A percentile compares a stretch with the other conserved stretches of the same genome.
Evolutionary conservation across 176 grass and related monocot genomes (phyloP).

Genomic region (Elymus sibiricus): DNA sequence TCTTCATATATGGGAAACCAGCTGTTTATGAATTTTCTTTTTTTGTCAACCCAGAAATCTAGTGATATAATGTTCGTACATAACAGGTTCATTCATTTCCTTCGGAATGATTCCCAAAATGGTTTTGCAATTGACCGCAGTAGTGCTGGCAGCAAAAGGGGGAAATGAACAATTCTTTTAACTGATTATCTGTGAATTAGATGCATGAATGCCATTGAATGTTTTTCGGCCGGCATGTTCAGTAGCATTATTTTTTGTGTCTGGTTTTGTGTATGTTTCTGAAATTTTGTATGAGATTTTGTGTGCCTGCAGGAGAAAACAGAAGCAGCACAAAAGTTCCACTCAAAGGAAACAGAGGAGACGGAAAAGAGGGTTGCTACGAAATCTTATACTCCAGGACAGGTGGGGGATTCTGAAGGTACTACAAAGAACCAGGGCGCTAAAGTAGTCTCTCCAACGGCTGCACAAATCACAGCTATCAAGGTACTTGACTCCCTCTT

Average conservation of each 20-base stretch:
- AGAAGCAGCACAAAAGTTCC: constrained; percentile 67
- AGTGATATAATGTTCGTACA: neutral
- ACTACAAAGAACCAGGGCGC: constrained; percentile 52
- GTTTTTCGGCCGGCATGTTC: constrained; percentile 3
- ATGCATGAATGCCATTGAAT: constrained; percentile 30
- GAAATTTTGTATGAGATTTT: constrained; percentile 18
- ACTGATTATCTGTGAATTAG: constrained; percentile 23
- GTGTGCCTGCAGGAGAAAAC: constrained; percentile 68
- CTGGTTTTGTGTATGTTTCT: constrained; percentile 15
- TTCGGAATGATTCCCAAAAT: too few species aligned
- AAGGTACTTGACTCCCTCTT: constrained; percentile 49
- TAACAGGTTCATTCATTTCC: too few species aligned
- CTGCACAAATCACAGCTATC: constrained; percentile 97
- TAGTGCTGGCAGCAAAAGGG: too few species aligned
- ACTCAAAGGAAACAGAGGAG: constrained; percentile 92
- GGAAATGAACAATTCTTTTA: constrained; percentile 5
- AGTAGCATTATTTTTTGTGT: neutral
- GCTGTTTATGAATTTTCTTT: neutral
- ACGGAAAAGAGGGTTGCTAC: constrained; percentile 71
- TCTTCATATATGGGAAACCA: neutral
- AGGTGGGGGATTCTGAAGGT: constrained; percentile 37
- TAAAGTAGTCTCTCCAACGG: constrained; percentile 71
- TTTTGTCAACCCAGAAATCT: neutral
- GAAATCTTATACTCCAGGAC: constrained; percentile 66
- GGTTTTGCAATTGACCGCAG: too few species aligned